Evolutionary conservation across 768 basidiomycete genomes (phyloP).

Genomic region (Calocera viscosa): DNA sequence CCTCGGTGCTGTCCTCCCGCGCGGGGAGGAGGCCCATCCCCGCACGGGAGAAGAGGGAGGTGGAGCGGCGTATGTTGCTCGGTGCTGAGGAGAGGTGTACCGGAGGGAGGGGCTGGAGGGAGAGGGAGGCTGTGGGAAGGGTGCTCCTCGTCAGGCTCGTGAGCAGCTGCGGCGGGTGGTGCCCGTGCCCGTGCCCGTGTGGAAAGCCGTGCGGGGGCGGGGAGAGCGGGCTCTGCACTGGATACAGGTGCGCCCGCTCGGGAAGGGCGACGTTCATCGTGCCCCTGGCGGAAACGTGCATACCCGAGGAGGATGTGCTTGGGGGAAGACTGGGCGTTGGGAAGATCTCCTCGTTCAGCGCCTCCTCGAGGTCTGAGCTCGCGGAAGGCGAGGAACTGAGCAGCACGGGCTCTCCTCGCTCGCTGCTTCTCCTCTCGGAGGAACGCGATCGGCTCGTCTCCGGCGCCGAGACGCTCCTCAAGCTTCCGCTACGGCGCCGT

Average conservation of each 20-base stretch:
- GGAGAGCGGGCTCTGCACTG: not conserved
- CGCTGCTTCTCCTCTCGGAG: not conserved
- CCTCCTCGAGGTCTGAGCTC: not conserved
- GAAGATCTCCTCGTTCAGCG: slow-evolving; percentile 3
- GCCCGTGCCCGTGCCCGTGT: not conserved
- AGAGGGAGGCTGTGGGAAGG: slow-evolving; percentile 47
- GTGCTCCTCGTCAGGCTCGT: slow-evolving; percentile 47
- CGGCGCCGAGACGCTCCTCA: not conserved
- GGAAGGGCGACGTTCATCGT: not conserved
- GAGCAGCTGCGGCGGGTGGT: slow-evolving; percentile 20
- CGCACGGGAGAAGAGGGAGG: not conserved
- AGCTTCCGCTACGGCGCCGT: not conserved
- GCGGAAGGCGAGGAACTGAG: not conserved
- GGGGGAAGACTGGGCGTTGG: not conserved
- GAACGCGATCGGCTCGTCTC: no score
- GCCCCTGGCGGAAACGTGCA: not conserved
- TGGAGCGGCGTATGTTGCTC: not conserved
- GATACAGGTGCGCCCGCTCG: not conserved
- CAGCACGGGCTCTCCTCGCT: not conserved
- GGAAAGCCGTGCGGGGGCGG: not conserved
- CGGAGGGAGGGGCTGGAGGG: not conserved
- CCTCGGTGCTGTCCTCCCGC: not conserved
- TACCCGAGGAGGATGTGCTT: not conserved
- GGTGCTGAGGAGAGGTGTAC: not conserved
- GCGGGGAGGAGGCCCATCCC: not conserved